These are phyloP conservation scores for Metschnikowia lochheadii DNA, from an alignment of 805 yeast species.

Conservation along the genomic window DNA sequence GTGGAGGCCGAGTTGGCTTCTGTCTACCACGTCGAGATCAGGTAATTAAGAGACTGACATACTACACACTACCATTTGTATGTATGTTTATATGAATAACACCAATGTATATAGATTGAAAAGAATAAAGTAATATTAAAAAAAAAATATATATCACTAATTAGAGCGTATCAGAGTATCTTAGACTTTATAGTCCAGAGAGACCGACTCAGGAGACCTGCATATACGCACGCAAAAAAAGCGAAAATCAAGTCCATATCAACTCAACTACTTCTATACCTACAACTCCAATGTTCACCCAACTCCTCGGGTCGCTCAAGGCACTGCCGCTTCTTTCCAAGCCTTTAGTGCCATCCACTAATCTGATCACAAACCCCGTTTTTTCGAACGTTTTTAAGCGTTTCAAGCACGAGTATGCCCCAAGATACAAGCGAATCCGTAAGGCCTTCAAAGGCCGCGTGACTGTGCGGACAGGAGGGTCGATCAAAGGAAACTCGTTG, in stretches of 20 bases:
- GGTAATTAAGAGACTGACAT: slow-evolving; percentile 16
- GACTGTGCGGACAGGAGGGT: slow-evolving; percentile 91
- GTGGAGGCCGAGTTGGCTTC: slow-evolving; percentile 57
- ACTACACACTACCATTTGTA: too few relatives aligned
- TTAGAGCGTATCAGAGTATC: too few relatives aligned
- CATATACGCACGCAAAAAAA: slow-evolving; percentile 1
- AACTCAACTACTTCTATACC: background rate
- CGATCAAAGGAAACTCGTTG: slow-evolving; percentile 79
- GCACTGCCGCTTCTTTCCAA: background rate
- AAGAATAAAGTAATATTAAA: too few relatives aligned
- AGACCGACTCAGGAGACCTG: background rate
- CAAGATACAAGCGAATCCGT: slow-evolving; percentile 59
- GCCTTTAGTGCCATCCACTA: background rate
- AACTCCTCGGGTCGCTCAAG: slow-evolving; percentile 2
- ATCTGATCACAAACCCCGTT: background rate
- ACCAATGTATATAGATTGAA: background rate
- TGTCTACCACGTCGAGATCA: slow-evolving; percentile 55
- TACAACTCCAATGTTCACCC: slow-evolving; percentile 8
- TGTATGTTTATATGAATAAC: too few relatives aligned
- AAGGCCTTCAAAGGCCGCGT: slow-evolving; percentile 94
- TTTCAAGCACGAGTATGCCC: slow-evolving; percentile 70
- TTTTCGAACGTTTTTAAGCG: slow-evolving; percentile 22
- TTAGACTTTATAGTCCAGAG: background rate
- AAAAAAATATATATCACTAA: too few relatives aligned
- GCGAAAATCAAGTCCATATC: background rate